A percentile compares a stretch with the other conserved stretches of the same genome.
These are phyloP conservation scores for Leccinum boreale DNA, from an alignment of 768 basidiomycete species.

Conservation along the genomic window DNA sequence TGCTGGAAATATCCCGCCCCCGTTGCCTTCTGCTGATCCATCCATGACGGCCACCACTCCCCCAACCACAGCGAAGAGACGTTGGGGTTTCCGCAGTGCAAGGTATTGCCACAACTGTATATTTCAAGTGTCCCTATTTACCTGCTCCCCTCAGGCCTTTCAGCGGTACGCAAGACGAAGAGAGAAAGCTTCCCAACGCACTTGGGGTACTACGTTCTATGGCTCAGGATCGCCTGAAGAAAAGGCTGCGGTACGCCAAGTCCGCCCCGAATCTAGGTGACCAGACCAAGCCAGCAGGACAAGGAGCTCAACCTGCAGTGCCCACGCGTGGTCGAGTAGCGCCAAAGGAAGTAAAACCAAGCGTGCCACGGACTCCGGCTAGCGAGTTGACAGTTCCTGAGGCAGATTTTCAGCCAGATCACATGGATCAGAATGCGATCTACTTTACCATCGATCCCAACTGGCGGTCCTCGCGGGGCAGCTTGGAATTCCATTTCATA, in stretches of 20 bases:
- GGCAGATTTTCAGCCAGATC: constrained; percentile 1
- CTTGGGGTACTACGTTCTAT: constrained; percentile 9
- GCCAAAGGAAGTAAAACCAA: neutral
- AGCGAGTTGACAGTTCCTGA: neutral
- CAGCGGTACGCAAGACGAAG: constrained; percentile 2
- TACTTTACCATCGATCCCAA: constrained; percentile 29
- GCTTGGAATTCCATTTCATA: constrained; percentile 18
- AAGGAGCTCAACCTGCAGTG: neutral
- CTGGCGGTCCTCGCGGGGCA: constrained; percentile 21
- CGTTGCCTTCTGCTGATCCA: neutral
- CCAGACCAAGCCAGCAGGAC: neutral
- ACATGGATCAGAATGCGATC: constrained; percentile 21
- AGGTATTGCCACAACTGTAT: constrained; percentile 10
- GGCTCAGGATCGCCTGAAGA: constrained; percentile 19
- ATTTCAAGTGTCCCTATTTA: neutral
- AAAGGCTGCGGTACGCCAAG: constrained; percentile 18
- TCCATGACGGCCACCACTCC: constrained; percentile 1
- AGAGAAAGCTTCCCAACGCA: constrained; percentile 5
- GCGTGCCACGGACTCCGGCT: neutral
- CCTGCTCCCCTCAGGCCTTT: constrained; percentile 9
- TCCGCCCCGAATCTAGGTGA: constrained; percentile 24
- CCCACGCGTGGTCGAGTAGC: neutral
- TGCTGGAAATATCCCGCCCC: neutral
- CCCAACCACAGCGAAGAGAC: constrained; percentile 2
- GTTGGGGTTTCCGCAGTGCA: constrained; percentile 18